Evolutionary conservation across 495 filamentous ascomycete genomes (phyloP), one percentile per base, ranked within the genome.

Genomic region (Penicillium subrubescens): DNA sequence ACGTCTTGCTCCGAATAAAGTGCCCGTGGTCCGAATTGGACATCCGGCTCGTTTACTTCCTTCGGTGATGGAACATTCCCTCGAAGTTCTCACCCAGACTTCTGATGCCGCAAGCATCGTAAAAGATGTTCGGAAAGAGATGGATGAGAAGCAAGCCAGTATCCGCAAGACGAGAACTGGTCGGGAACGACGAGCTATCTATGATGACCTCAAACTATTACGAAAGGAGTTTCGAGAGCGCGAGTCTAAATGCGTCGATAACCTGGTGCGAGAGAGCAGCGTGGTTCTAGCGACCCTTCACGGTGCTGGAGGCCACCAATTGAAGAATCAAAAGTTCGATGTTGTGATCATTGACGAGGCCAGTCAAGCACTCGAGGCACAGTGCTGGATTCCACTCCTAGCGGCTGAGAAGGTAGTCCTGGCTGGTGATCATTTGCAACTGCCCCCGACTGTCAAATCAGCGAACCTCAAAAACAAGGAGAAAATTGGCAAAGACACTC

Each of bases 271-370:
- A 5, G 83, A 86, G 19, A 94, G 92, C 68, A 93, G 89, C 70
- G 93, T 98, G 33, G 92, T 97, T 3, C 84, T 98, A 0, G 91
- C 94, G 1, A 99, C 95, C 1, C 81, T 98, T 46, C 95, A 99
- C 75, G 95, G 96, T 3, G 90, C 94, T 3, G 96, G 95, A 0
- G 92, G 94, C 0, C 89, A 87, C 66, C 94, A 97, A 76, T 79
- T 97, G 23, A 87, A 84, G 64, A 84, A 87, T 61, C 89, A 96
- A 71, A 76, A 86, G 59, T 99, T 99, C 67, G 95, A 99, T 73
- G 91, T 97, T 5, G 92, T 98, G 3, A 86, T 98, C 35, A 91
- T 99, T 44, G 95, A 99, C 70, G 95, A 99, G 78, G 95, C 93
- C 0, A 95, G 91, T 72, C 95, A 99, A 74, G 95, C 95, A 4